Percentiles rank a stretch among this genome's conserved stretches.
These are phyloP conservation scores for Lactarius hatsudake DNA, from an alignment of 768 basidiomycete genomes.

Conservation along the genomic window DNA sequence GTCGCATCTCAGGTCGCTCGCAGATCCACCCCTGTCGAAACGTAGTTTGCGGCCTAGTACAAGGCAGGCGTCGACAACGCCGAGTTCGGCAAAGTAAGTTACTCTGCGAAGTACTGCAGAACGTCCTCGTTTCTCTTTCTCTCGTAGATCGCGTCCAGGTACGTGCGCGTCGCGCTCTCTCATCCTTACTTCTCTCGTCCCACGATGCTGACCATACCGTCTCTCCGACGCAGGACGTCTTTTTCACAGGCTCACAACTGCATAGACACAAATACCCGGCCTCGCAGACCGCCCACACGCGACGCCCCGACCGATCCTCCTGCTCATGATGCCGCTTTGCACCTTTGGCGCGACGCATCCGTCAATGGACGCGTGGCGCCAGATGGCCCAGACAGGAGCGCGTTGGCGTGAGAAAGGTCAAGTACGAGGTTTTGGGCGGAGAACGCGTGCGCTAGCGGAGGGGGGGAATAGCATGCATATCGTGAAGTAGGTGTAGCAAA, in stretches of 20 bases:
- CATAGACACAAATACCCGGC: conserved; percentile 70
- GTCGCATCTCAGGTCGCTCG: conserved; percentile 54
- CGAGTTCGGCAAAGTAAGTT: conserved; percentile 76
- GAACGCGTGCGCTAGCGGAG: conserved; percentile 88
- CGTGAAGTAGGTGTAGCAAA: background rate
- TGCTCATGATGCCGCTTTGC: conserved; percentile 72
- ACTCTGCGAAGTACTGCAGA: conserved; percentile 84
- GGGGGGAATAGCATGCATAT: conserved; percentile 75
- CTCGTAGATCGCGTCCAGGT: conserved; percentile 76
- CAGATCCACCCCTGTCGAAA: conserved; percentile 73
- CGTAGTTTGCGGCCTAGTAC: conserved; percentile 57
- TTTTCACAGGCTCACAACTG: conserved; percentile 64
- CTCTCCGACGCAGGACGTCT: conserved; percentile 64
- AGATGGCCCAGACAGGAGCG: conserved; percentile 68
- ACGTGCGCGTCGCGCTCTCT: conserved; percentile 40
- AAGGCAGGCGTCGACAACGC: conserved; percentile 72
- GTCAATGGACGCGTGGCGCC: conserved; percentile 78
- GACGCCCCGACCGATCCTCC: conserved; percentile 77
- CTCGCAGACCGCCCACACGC: conserved; percentile 64
- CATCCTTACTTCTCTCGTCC: background rate
- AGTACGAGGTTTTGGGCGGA: conserved; percentile 79
- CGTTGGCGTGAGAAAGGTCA: conserved; percentile 64
- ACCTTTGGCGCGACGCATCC: conserved; percentile 65
- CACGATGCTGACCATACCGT: conserved; percentile 41
- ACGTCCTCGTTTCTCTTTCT: conserved; percentile 68